Percentiles rank a stretch among this genome's conserved stretches.
Conservation (phyloP, 306 rosid genomes). For the Inga leiocalycina region DNA sequence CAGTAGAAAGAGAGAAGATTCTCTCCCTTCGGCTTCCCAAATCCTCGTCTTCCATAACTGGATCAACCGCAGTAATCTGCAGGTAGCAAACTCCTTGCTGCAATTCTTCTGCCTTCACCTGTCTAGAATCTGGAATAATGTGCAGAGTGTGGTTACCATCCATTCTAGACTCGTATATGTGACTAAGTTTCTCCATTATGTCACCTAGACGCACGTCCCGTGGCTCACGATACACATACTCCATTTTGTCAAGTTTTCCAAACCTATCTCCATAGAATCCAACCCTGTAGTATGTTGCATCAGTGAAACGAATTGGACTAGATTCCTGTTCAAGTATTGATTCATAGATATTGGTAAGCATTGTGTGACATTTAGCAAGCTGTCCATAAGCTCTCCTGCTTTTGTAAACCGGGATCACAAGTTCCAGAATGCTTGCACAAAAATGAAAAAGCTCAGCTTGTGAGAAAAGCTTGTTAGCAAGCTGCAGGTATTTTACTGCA, state of each 20-base stretch:
- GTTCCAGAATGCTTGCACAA: conserved; percentile 96
- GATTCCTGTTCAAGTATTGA: conserved; percentile 98
- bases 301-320: conserved; percentile 94
- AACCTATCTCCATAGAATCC: conserved; percentile 92
- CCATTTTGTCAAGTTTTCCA: conserved; percentile 85
- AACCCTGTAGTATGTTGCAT: conserved; percentile 95
- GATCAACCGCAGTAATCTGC: conserved; percentile 96
- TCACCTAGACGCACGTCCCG: conserved; percentile 97
- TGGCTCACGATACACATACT: conserved; percentile 91
- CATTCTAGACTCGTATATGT: conserved; percentile 88
- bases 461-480: conserved; percentile 94
- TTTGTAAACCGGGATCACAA: conserved; percentile 92
- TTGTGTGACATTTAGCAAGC: conserved; percentile 88
- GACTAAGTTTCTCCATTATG: conserved; percentile 99
- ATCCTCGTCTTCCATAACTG: conserved; percentile 98
- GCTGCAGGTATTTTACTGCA: conserved; percentile 96
- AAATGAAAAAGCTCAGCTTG: conserved; percentile 98
- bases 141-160: conserved; percentile 85
- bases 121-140: conserved; percentile 95
- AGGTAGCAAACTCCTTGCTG: conserved; percentile 96
- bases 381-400: conserved; percentile 94
- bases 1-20: conserved; percentile 90
- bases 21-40: conserved; percentile 96
- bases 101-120: conserved; percentile 95
- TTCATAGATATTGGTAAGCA: conserved; percentile 83